Evolutionary conservation across 108 stramenopile genomes (phyloP).

Genomic region (Nannochloropsis oceanica): DNA sequence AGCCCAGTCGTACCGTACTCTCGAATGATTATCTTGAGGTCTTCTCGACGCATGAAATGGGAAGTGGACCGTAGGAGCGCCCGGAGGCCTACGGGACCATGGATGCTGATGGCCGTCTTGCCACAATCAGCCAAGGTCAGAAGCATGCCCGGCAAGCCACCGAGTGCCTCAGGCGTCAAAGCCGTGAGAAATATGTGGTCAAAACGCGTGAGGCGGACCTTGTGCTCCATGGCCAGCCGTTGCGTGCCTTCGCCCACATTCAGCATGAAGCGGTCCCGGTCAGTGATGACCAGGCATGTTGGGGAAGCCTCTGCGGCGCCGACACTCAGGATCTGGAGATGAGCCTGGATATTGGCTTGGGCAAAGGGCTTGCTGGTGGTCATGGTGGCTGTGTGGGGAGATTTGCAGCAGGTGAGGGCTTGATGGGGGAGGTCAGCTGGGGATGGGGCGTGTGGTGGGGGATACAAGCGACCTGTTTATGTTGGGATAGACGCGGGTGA

Average conservation of each 20-base stretch:
- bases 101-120: conserved; percentile 5
- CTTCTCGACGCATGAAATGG: conserved; percentile 15
- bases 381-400: background rate
- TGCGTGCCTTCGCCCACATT: conserved; percentile 35
- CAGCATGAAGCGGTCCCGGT: conserved; percentile 22
- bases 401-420: background rate
- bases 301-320: conserved; percentile 21
- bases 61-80: background rate
- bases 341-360: background rate
- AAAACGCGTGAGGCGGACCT: conserved; percentile 10
- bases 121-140: conserved; percentile 12
- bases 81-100: conserved; percentile 18
- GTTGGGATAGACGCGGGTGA: too few relatives aligned
- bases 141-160: conserved; percentile 29
- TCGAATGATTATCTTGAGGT: conserved; percentile 1
- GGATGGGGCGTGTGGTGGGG: background rate
- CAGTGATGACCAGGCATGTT: conserved; percentile 8
- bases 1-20: background rate
- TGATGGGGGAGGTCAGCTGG: background rate
- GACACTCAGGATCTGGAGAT: conserved; percentile 21
- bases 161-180: conserved; percentile 16
- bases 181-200: conserved; percentile 18
- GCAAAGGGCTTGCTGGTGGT: background rate
- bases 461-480: background rate
- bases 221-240: conserved; percentile 33